Base-by-base conservation (phyloP, 2,329 filamentous ascomycete genomes). In the Penicillium sp. region DNA sequence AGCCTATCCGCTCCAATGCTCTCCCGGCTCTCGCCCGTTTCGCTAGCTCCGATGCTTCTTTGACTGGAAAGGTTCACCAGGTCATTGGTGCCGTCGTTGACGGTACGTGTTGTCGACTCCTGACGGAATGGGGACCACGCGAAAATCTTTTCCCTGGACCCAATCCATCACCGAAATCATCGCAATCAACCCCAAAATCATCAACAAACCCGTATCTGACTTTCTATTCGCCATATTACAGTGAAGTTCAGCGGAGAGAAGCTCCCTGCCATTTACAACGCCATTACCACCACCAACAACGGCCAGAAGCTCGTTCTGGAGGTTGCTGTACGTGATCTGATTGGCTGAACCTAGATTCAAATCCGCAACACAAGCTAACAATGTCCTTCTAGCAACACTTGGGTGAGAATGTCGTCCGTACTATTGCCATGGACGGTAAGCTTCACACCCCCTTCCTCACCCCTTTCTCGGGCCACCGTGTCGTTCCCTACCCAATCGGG, bases 341-440 rank as follows among this genome's bases (percentile, higher is more conserved):
- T 66, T 65, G 57, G 58, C 54, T 52, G 49, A 59, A 59, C 53
- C 59, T 57, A 44, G 39, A 60, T 61, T 44, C 60, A 55, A 62
- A 62, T 50, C 53, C 53, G 19, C 49, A 23, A 33, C 19, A 33
- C 31, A 58, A 60, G 61, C 65, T 72, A 67, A 69, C 63, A 34
- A 44, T 36, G 27, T 9, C 50, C 36, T 33, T 57, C 68, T 72
- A 97, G 92, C 94, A 99, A 97, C 94, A 97, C 87, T 83, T 99
- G 81, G 94, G 94, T 84, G 91, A 99, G 85, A 96, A 91, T 85
- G 91, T 97, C 77, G 94, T 99, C 79, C 89, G 94, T 81, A 96
- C 91, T 81, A 99, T 99, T 96, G 94, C 94, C 82, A 99, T 99
- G 94, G 94, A 99, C 82, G 94, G 93, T 95, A 87, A 80, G 86